A percentile compares a stretch with the other conserved stretches of the same genome.
Conservation (phyloP, 345 rosid species). For the sweet orange (Citrus sinensis) region DVS_A1.0 CM039162.1:29570001-29570500, state of each 20-base stretch:
- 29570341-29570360: constrained; percentile 48
- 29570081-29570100: neutral
- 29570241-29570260: constrained; percentile 55
- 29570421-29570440: neutral
- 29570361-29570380: neutral
- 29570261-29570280: constrained; percentile 88
- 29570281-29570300: constrained; percentile 88
- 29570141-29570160: neutral
- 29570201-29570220: constrained; percentile 89
- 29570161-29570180: neutral
- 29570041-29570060: neutral
- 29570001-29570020: neutral
- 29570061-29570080: too few species aligned
- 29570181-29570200: constrained; percentile 66
- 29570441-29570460: neutral
- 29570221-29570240: constrained; percentile 83
- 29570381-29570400: neutral
- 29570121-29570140: neutral
- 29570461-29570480: constrained; percentile 14
- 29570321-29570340: constrained; percentile 75
- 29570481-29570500: constrained; percentile 83
- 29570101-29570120: neutral
- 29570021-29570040: neutral
- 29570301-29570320: constrained; percentile 84
- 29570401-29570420: neutral